These are phyloP conservation scores for Lanmaoa pseudosensibilis DNA, from an alignment of 768 basidiomycete genomes.

Conservation along the genomic window DNA sequence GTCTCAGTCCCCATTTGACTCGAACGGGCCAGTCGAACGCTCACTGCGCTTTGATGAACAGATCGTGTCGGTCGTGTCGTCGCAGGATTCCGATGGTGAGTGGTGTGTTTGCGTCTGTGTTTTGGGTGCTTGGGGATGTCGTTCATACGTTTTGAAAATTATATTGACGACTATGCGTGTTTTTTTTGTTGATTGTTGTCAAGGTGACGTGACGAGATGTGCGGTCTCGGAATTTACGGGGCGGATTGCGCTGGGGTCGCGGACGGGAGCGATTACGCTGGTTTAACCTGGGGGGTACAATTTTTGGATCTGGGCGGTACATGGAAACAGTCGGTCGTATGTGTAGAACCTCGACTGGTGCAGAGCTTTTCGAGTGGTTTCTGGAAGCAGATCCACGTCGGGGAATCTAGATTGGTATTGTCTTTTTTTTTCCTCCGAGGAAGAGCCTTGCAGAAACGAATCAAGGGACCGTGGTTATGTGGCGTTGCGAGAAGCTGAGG, in stretches of 20 bases:
- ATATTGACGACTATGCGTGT: too few species aligned
- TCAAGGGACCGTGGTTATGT: too few species aligned
- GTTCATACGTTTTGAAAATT: neutral
- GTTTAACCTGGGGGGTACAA: neutral
- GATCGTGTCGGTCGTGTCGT: neutral
- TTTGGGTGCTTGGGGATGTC: neutral
- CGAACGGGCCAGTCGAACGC: neutral
- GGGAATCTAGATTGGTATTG: too few species aligned
- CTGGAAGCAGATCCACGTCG: too few species aligned
- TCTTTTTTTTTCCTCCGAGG: too few species aligned
- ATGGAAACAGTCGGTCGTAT: too few species aligned
- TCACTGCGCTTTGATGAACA: neutral
- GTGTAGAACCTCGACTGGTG: too few species aligned
- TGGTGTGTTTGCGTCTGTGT: neutral
- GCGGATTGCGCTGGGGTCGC: constrained; percentile 42
- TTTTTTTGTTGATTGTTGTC: neutral
- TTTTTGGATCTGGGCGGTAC: neutral
- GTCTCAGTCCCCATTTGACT: neutral
- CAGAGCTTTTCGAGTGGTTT: too few species aligned
- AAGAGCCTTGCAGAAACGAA: too few species aligned
- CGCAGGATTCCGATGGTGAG: neutral
- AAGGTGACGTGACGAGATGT: constrained; percentile 31
- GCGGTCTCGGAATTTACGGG: constrained; percentile 46
- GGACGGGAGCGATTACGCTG: constrained; percentile 30
- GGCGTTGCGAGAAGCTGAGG: too few species aligned